Conservation (phyloP, 208 protist genomes). For the Trichomonas gallinae region DNA sequence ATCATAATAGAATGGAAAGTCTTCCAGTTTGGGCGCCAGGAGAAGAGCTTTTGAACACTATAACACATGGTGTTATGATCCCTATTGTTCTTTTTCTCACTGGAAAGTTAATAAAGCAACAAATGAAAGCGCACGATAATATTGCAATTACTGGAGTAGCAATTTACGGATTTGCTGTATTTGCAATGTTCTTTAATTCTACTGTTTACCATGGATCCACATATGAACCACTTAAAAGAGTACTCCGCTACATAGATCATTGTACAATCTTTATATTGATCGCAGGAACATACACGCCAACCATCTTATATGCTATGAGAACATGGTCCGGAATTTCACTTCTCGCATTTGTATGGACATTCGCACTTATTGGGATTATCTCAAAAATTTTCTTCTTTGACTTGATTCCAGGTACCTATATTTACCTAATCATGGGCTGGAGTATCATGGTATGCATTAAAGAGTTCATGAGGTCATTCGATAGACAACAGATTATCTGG, state of each 20-base stretch:
- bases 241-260: not conserved
- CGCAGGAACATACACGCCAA: not conserved
- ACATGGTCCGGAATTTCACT: not conserved
- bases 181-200: not conserved
- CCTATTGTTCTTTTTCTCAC: not conserved
- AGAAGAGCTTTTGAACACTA: not conserved
- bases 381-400: constrained; percentile 5
- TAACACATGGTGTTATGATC: not conserved
- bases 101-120: not conserved
- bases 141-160: not conserved
- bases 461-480: not conserved
- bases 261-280: not conserved
- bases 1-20: not conserved
- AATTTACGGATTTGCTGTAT: not conserved
- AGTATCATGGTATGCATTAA: not conserved
- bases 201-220: not conserved
- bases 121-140: not conserved
- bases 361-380: not conserved
- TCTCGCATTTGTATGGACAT: not conserved
- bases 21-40: not conserved
- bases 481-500: not conserved
- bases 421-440: not conserved
- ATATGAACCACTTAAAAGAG: not conserved
- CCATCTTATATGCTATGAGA: not conserved
- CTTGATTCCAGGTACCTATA: not conserved